A percentile compares a stretch with the other conserved stretches of the same genome.
These are phyloP conservation scores for Lupinus albus DNA, from an alignment of 306 rosid species.

Conservation along the genomic window DNA sequence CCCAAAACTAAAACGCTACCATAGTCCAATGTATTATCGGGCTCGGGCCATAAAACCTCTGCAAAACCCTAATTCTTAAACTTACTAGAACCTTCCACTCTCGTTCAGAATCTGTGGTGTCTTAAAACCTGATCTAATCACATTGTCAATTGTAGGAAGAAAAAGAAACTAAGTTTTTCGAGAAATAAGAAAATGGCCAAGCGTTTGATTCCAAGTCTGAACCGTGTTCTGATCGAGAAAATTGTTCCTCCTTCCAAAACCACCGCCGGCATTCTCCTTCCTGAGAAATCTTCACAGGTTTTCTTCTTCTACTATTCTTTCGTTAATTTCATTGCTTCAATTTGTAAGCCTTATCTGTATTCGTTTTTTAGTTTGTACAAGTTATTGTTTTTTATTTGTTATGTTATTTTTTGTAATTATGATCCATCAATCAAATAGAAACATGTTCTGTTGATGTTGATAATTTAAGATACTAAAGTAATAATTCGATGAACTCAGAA, in stretches of 20 bases:
- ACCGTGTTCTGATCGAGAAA: slow-evolving; percentile 84
- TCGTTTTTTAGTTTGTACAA: too few species aligned
- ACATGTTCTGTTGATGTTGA: too few species aligned
- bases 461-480: too few species aligned
- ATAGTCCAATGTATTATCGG: too few species aligned
- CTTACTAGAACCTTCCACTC: slow-evolving; percentile 66
- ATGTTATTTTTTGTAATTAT: too few species aligned
- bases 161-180: neutral
- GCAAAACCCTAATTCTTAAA: slow-evolving; percentile 24
- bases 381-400: too few species aligned
- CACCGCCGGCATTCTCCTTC: slow-evolving; percentile 78
- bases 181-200: slow-evolving; percentile 59
- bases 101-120: slow-evolving; percentile 38
- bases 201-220: slow-evolving; percentile 78
- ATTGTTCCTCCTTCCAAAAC: slow-evolving; percentile 82
- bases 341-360: too few species aligned
- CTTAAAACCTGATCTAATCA: slow-evolving; percentile 25
- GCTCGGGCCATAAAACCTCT: neutral
- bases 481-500: too few species aligned
- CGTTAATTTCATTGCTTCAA: too few species aligned
- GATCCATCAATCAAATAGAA: too few species aligned
- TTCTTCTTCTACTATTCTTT: too few species aligned
- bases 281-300: slow-evolving; percentile 82
- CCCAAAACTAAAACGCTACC: too few species aligned
- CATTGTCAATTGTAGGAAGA: neutral